Base-by-base conservation (phyloP, 331 rosid species). In the Cydonia oblonga region DNA sequence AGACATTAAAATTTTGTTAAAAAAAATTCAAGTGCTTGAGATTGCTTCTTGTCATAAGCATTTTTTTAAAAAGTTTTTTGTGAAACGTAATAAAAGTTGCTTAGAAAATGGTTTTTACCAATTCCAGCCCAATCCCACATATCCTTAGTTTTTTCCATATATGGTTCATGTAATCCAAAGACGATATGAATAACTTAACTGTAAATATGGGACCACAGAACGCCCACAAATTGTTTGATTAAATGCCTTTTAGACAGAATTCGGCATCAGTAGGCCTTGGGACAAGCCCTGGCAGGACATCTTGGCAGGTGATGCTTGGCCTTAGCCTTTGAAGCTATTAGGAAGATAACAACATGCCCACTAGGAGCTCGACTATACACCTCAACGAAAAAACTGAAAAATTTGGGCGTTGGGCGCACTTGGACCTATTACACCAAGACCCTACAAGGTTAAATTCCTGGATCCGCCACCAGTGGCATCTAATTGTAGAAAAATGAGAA, bases 191-290 rank as follows among this genome's bases (percentile, higher is more conserved):
- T 6, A 20, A 38, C 42, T 38, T 1, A 38, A 13, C 42, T 38
- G 46, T 40, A 40, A 40, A 40, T 38, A 38, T 38, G 42, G 42
- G 42, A 38, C 42, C 9, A 38, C 13, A 28, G 29, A 40, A 40
- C 0, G 15, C 1, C 0, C 46, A 40, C 14, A 40, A 40, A 40
- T 0, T 3, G 46, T 40, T 40, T 0, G 46, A 40, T 38, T 5
- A 40, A 40, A 40, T 40, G 46, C 46, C 46, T 11, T 10, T 40
- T 40, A 40, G 46, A 40, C 46, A 40, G 5, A 40, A 40, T 40
- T 40, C 46, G 0, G 46, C 46, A 40, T 40, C 46, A 40, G 46
- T 11, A 49, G 9, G 42, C 42, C 0, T 2, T 7, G 38, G 38
- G 38, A 1, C n/a, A n/a, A n/a, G n/a, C n/a, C n/a, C n/a, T n/a